Percentiles rank a stretch among this genome's conserved stretches.
phyloP scores from a whole-genome alignment of 2,329 filamentous ascomycete species.

The Karstenula rhodostoma region DNA sequence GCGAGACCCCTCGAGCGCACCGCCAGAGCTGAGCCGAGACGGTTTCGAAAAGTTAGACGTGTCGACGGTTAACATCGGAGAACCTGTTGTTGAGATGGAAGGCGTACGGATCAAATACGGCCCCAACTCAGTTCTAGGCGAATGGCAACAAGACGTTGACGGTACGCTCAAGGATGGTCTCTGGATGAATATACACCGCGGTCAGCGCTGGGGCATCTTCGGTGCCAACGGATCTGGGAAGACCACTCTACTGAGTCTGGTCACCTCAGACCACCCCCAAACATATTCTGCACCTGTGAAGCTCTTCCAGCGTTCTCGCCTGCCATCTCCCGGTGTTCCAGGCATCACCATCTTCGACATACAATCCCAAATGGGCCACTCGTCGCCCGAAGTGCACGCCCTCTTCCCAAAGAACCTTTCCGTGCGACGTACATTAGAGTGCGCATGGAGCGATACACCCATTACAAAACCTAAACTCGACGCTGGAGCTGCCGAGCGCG shows the following conservation, averaged over 20 bases:
- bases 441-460: constrained; percentile 91
- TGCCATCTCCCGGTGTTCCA: constrained; percentile 74
- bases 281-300: constrained; percentile 88
- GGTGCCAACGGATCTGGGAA: constrained; percentile 96
- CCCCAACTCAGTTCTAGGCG: constrained; percentile 77
- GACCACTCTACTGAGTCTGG: constrained; percentile 89
- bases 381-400: constrained; percentile 90
- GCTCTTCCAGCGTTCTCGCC: constrained; percentile 81
- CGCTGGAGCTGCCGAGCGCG: constrained; percentile 62
- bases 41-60: constrained; percentile 38
- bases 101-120: constrained; percentile 85
- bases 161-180: constrained; percentile 68
- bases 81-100: constrained; percentile 84
- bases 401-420: constrained; percentile 85
- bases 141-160: constrained; percentile 72
- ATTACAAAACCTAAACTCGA: constrained; percentile 72
- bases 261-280: constrained; percentile 96
- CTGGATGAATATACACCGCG: constrained; percentile 81
- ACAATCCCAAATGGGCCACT: constrained; percentile 88
- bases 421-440: constrained; percentile 78
- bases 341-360: constrained; percentile 93
- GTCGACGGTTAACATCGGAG: constrained; percentile 55
- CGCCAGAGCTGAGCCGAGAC: constrained; percentile 38
- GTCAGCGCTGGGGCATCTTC: constrained; percentile 91
- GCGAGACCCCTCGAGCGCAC: constrained; percentile 1